phyloP scores from a whole-genome alignment of 2,329 filamentous ascomycete genomes.

The Ophiostoma sp. region DNA sequence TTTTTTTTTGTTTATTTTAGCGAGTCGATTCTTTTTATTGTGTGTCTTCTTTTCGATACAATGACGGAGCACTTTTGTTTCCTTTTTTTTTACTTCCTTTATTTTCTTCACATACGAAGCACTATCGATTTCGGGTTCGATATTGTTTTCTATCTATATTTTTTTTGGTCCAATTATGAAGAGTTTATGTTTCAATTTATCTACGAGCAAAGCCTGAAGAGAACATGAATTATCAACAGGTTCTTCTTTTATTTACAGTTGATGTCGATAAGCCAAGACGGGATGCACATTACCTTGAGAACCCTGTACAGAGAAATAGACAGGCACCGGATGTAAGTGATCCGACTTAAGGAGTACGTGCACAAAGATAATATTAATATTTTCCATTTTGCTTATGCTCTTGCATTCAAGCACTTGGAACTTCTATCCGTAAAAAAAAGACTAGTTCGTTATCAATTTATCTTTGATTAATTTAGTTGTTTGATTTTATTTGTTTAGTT shows the following conservation, averaged over 20 bases:
- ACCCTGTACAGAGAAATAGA: neutral
- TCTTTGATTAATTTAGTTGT: too few species aligned
- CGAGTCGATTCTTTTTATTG: neutral
- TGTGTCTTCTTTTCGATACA: conserved; percentile 5
- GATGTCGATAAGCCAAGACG: neutral
- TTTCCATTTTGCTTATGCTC: too few species aligned
- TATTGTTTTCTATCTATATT: neutral
- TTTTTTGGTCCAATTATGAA: neutral
- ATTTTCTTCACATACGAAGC: neutral
- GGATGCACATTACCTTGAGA: neutral
- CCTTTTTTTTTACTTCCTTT: neutral
- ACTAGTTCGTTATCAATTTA: too few species aligned
- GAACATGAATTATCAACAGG: neutral
- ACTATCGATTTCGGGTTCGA: neutral
- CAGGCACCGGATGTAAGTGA: neutral
- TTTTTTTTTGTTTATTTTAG: neutral
- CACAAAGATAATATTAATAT: too few species aligned
- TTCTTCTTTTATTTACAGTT: neutral
- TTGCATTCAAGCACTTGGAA: too few species aligned
- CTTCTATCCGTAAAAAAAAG: too few species aligned
- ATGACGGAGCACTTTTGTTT: conserved; percentile 1
- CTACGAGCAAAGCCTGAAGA: too few species aligned
- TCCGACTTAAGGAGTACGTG: neutral
- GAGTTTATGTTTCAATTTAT: neutral
- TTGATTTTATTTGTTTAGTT: too few species aligned